Conservation (phyloP, 140 eudicot genomes). For the Ambrosia hybrid region DNA sequence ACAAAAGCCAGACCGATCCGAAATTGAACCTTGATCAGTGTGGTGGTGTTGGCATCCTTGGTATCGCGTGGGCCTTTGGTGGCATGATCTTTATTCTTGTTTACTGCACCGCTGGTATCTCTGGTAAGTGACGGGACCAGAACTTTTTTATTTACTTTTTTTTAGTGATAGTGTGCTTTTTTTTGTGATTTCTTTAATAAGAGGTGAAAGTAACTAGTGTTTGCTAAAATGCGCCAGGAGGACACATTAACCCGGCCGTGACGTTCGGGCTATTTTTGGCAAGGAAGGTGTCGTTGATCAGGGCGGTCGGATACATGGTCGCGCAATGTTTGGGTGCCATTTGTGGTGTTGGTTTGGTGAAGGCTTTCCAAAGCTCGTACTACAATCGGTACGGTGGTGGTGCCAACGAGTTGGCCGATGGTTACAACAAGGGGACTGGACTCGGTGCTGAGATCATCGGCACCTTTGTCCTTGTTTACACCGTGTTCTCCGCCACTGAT, state of each 20-base stretch:
- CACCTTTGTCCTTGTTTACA: slow-evolving; percentile 74
- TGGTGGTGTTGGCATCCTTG: slow-evolving; percentile 68
- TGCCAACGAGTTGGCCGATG: slow-evolving; percentile 48
- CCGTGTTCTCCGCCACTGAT: slow-evolving; percentile 79
- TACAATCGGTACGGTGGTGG: slow-evolving; percentile 59
- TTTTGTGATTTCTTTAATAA: too few species aligned
- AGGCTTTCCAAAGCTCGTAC: slow-evolving; percentile 55
- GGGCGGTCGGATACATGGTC: slow-evolving; percentile 55
- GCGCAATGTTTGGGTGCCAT: slow-evolving; percentile 66
- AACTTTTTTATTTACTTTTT: background rate
- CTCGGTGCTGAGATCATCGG: slow-evolving; percentile 66
- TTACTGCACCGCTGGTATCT: too few species aligned
- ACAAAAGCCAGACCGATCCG: slow-evolving; percentile 51
- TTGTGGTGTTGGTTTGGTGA: slow-evolving; percentile 61
- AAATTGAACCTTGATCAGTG: too few species aligned
- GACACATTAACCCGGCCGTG: slow-evolving; percentile 65
- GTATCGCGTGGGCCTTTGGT: slow-evolving; percentile 52
- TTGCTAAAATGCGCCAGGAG: slow-evolving; percentile 35
- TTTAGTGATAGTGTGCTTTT: too few species aligned
- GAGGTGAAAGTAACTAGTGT: background rate
- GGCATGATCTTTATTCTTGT: too few species aligned
- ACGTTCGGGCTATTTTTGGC: slow-evolving; percentile 59
- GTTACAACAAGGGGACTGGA: slow-evolving; percentile 59
- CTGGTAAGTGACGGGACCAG: too few species aligned
- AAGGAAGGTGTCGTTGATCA: slow-evolving; percentile 53